Evolutionary conservation across 2,329 filamentous ascomycete species (phyloP).

Genomic region (Alternaria novae-zelandiae): DNA sequence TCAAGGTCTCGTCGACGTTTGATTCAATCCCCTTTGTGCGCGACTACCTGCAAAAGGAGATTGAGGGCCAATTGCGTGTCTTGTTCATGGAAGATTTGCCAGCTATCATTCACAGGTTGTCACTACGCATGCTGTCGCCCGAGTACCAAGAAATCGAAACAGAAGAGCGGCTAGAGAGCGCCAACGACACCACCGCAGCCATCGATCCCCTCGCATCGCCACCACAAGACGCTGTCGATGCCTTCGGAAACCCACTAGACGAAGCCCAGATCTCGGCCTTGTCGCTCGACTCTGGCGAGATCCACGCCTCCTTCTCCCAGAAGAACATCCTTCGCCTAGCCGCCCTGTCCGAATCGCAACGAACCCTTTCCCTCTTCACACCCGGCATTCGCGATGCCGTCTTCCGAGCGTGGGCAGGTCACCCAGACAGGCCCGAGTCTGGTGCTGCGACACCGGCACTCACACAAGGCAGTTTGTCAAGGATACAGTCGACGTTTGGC

Average conservation of each 20-base stretch:
- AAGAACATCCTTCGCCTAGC: conserved; percentile 88
- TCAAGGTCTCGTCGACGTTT: conserved; percentile 98
- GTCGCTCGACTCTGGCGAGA: conserved; percentile 79
- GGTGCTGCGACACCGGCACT: conserved; percentile 50
- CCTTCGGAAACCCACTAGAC: conserved; percentile 77
- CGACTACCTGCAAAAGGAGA: conserved; percentile 94
- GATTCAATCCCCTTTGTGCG: conserved; percentile 98
- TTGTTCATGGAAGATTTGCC: conserved; percentile 98
- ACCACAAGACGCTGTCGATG: conserved; percentile 81
- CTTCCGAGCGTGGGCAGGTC: conserved; percentile 89
- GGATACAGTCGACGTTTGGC: conserved; percentile 53
- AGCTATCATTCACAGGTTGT: conserved; percentile 92
- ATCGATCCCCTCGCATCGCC: conserved; percentile 83
- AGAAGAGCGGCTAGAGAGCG: conserved; percentile 57
- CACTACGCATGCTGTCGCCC: conserved; percentile 85
- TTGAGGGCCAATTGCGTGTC: conserved; percentile 89
- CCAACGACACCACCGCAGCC: conserved; percentile 62
- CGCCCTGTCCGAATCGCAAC: conserved; percentile 83
- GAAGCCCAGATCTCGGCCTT: conserved; percentile 76
- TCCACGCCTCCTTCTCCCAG: conserved; percentile 90
- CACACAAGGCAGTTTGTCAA: conserved; percentile 53
- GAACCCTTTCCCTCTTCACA: conserved; percentile 89
- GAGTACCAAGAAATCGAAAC: conserved; percentile 76
- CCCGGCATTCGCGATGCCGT: conserved; percentile 89
- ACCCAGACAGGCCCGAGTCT: conserved; percentile 71